Percentiles rank a stretch among this genome's conserved stretches.
phyloP scores from a whole-genome alignment of 2,329 filamentous ascomycete species.

The Westerdykella sp. region DNA sequence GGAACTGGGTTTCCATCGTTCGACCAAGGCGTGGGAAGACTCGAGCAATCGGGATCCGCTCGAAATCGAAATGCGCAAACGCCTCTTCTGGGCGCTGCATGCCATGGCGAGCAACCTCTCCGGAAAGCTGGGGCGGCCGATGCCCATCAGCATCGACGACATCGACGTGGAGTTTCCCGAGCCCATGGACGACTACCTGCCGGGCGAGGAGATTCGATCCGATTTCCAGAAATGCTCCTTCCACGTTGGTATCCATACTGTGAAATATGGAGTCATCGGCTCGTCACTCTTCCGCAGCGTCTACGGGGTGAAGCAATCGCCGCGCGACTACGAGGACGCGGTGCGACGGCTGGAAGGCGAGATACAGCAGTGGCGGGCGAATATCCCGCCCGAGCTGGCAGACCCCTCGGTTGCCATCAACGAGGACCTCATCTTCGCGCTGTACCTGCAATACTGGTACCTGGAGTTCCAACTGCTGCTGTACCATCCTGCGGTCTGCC shows the following conservation, averaged over 20 bases:
- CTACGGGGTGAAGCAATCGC: conserved; percentile 62
- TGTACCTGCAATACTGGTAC: conserved; percentile 47
- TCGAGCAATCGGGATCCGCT: conserved; percentile 46
- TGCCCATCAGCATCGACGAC: conserved; percentile 66
- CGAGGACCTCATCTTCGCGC: conserved; percentile 44
- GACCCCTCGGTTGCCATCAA: conserved; percentile 41
- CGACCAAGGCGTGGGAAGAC: conserved; percentile 54
- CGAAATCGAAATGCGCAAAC: conserved; percentile 69
- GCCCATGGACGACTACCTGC: conserved; percentile 62
- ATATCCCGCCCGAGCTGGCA: conserved; percentile 56
- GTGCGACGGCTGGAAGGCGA: conserved; percentile 61
- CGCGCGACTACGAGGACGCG: conserved; percentile 57
- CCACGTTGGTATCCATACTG: conserved; percentile 58
- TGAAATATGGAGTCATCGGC: conserved; percentile 60
- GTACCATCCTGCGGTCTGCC: conserved; percentile 49
- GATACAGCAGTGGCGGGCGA: conserved; percentile 56
- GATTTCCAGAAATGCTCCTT: conserved; percentile 57
- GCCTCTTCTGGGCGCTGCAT: conserved; percentile 66
- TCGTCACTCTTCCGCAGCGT: conserved; percentile 70
- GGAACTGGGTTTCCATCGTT: conserved; percentile 69
- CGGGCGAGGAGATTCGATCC: conserved; percentile 49
- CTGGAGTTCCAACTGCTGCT: conserved; percentile 47
- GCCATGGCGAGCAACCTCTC: conserved; percentile 61
- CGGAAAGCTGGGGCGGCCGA: conserved; percentile 70
- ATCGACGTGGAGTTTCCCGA: conserved; percentile 74